Percentiles rank a stretch among this genome's conserved stretches.
phyloP scores from a whole-genome alignment of 208 protist species.

The Acanthamoeba lenticulata region DNA sequence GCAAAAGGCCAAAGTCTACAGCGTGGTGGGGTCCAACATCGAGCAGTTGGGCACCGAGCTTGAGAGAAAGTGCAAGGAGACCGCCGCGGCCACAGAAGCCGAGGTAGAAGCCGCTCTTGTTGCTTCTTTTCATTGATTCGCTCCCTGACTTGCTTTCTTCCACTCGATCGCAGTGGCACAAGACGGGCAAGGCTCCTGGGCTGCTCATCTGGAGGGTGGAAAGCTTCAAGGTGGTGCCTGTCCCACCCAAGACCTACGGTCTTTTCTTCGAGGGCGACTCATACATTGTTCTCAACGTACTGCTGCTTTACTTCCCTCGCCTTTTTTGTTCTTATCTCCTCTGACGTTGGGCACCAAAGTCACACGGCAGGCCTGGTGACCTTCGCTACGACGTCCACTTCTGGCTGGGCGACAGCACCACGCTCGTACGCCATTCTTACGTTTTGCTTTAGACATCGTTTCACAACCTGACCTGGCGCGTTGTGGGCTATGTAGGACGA shows the following conservation, averaged over 20 bases:
- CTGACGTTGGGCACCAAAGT: not conserved
- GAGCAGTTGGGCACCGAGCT: slow-evolving; percentile 52
- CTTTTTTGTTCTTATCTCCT: not conserved
- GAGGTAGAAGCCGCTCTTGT: not conserved
- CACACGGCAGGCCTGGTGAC: not conserved
- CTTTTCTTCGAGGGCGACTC: slow-evolving; percentile 86
- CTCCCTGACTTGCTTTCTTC: not conserved
- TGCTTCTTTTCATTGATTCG: not conserved
- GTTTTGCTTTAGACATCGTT: too few relatives aligned
- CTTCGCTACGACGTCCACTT: slow-evolving; percentile 60
- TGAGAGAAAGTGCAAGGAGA: slow-evolving; percentile 56
- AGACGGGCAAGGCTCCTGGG: slow-evolving; percentile 18
- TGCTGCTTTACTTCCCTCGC: not conserved
- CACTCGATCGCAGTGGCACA: slow-evolving; percentile 27
- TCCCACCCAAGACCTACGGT: slow-evolving; percentile 70
- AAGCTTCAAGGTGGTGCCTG: slow-evolving; percentile 70
- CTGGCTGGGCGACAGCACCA: slow-evolving; percentile 65
- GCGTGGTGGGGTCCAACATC: slow-evolving; percentile 33
- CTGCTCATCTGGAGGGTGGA: slow-evolving; percentile 70
- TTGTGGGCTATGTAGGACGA: slow-evolving; percentile 33
- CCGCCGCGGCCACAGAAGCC: not conserved
- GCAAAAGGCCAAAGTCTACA: slow-evolving; percentile 59
- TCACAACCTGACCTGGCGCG: too few relatives aligned
- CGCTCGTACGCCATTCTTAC: not conserved
- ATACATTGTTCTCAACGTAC: slow-evolving; percentile 85